Evolutionary conservation across 306 rosid species (phyloP), one percentile per base, ranked within the genome.

Genomic region (Lotus japonicus): DNA sequence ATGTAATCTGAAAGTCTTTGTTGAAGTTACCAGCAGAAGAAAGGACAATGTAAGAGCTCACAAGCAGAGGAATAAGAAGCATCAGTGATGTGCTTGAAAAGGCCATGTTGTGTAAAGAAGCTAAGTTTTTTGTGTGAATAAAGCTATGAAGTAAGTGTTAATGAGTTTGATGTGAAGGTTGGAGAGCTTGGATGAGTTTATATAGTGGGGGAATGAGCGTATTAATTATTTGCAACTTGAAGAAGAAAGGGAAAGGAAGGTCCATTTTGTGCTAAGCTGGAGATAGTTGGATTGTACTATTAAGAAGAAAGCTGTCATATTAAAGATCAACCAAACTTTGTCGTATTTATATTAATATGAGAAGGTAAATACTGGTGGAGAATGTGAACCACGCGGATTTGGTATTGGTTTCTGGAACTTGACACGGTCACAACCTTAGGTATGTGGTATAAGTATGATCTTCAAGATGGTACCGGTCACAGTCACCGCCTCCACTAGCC

Each of bases 1-100:
- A 87, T 0, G 84, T 82, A 7, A 80, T 18, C 5, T 75, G 78
- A 35, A 82, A 68, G 7, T 87, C 79, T 0, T 76, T 26, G 76
- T 68, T 8, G 2, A 87, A 82, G 63, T 80, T 80, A 7, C 61
- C 79, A 12, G 66, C 80, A 10, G 49, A 62, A 39, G 69, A 70
- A 49, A 41, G 46, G 36, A 31, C 36, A 5, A 31, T 15, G 18
- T 79, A 15, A 49, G 82, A 77, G 63, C 77, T 56, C 8, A 68
- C 6, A 12, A 80, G 26, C 41, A 70, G 18, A 73, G 65, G 14
- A 42, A 9, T 2, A 11, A 10, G 16, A 73, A 71, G 54, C 9
- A 28, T 28, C 23, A 70, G n/a, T n/a, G n/a, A n/a, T n/a, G n/a
- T 13, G 9, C 9, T 6, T 5, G 53, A 44, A 9, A 0, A 19